Evolutionary conservation across 257 asterid genomes (phyloP).

Genomic region (Capsicum baccatum): DNA sequence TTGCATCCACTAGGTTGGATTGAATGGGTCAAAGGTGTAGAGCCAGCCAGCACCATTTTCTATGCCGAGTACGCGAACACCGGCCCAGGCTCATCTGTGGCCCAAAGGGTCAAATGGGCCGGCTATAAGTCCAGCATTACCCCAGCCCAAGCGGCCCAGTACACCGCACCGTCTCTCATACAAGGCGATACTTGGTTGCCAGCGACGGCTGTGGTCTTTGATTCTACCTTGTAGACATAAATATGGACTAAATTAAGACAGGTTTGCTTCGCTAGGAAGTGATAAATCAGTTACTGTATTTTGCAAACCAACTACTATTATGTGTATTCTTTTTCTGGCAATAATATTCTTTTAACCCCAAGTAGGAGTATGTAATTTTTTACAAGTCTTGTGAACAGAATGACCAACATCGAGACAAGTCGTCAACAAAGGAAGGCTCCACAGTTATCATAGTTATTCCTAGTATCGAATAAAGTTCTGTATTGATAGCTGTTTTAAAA

Average conservation of each 20-base stretch:
- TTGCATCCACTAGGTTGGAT: conserved; percentile 72
- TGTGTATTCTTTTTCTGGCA: conserved; percentile 17
- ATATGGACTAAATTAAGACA: background rate
- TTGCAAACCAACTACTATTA: background rate
- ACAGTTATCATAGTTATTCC: no score
- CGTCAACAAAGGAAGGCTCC: background rate
- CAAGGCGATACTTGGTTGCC: conserved; percentile 66
- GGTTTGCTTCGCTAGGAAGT: background rate
- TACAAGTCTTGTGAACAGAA: background rate
- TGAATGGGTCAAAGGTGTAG: conserved; percentile 49
- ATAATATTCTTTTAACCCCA: conserved; percentile 15
- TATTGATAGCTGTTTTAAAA: background rate
- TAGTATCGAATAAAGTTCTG: background rate
- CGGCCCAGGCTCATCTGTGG: conserved; percentile 62
- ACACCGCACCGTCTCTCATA: conserved; percentile 55
- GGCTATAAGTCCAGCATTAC: conserved; percentile 57
- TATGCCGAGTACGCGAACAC: conserved; percentile 70
- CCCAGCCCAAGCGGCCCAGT: conserved; percentile 47
- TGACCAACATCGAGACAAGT: background rate
- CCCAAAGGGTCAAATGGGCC: conserved; percentile 63
- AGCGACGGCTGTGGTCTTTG: conserved; percentile 43
- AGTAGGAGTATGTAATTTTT: background rate
- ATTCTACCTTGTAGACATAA: conserved; percentile 35
- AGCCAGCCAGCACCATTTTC: conserved; percentile 60
- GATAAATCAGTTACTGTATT: no score